A percentile compares a stretch with the other conserved stretches of the same genome.
These are phyloP conservation scores for Xylaria sp. DNA, from an alignment of 2,329 filamentous ascomycete species.

Conservation along the genomic window DNA sequence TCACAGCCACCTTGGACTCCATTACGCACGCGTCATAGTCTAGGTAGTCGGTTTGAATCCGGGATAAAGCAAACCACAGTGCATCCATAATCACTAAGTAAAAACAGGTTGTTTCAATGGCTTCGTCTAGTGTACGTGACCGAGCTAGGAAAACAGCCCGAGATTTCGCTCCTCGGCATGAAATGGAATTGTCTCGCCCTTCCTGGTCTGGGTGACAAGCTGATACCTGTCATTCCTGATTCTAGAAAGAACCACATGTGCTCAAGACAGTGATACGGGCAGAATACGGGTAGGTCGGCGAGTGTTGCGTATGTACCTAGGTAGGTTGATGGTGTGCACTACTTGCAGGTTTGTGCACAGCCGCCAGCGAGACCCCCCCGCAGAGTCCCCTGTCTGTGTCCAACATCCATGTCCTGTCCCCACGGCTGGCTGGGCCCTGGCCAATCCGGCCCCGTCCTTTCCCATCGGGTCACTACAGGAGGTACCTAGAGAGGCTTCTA, in stretches of 20 bases:
- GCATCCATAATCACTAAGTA: background rate
- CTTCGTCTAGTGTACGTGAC: background rate
- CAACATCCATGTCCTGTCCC: background rate
- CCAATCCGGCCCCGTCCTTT: constrained; percentile 8
- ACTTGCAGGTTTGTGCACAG: constrained; percentile 18
- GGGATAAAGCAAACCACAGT: background rate
- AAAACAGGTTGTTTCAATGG: background rate
- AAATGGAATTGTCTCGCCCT: no score
- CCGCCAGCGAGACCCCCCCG: constrained; percentile 8
- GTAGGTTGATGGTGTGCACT: background rate
- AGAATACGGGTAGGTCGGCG: constrained; percentile 16
- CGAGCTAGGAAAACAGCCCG: no score
- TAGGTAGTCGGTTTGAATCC: background rate
- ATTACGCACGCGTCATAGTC: constrained; percentile 16
- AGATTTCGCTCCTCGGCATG: no score
- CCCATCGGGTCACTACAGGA: background rate
- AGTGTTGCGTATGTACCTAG: constrained; percentile 13
- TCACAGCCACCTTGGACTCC: constrained; percentile 22
- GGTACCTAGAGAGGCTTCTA: background rate
- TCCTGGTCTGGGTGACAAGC: no score
- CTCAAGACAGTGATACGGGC: background rate
- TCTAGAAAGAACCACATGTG: background rate
- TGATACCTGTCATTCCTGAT: background rate
- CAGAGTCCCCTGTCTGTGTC: background rate
- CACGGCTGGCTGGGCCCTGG: background rate